Evolutionary conservation across 2,329 filamentous ascomycete species (phyloP).

Genomic region (Lasiodiplodia sp.): DNA sequence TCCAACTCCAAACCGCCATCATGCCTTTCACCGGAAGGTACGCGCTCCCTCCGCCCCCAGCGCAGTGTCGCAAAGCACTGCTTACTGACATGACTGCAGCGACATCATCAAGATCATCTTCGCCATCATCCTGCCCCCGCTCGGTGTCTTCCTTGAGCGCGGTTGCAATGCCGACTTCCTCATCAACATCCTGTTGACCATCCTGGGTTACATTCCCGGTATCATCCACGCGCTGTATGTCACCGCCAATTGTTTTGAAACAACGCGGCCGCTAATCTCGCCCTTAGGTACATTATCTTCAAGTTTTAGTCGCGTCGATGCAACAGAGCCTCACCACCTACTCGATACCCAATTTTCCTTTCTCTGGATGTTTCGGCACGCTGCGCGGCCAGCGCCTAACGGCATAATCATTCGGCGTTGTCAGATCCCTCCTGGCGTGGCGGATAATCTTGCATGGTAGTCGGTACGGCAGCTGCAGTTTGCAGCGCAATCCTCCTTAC

Average conservation of each 20-base stretch:
- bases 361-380: conserved; percentile 21
- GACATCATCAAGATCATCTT: conserved; percentile 85
- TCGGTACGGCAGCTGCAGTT: conserved; percentile 23
- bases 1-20: conserved; percentile 40
- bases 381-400: conserved; percentile 16
- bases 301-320: conserved; percentile 70
- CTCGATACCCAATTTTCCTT: conserved; percentile 47
- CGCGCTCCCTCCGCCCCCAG: conserved; percentile 35
- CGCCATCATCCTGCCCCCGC: conserved; percentile 86
- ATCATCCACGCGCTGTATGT: conserved; percentile 90
- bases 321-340: conserved; percentile 12
- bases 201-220: conserved; percentile 68
- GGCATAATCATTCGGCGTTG: conserved; percentile 29
- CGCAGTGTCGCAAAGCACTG: not conserved
- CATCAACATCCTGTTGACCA: conserved; percentile 90
- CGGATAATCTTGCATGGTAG: conserved; percentile 22
- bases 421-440: conserved; percentile 9
- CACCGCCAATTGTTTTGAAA: not conserved
- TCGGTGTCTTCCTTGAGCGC: conserved; percentile 93
- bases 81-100: conserved; percentile 49
- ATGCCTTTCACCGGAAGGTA: conserved; percentile 69
- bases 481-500: conserved; percentile 22
- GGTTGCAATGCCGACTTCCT: conserved; percentile 86
- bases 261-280: conserved; percentile 4
- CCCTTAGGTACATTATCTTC: conserved; percentile 77